Evolutionary conservation across 1,284 basidiomycete species (phyloP).

Genomic region (Apiotrichum veenhuisii): DNA sequence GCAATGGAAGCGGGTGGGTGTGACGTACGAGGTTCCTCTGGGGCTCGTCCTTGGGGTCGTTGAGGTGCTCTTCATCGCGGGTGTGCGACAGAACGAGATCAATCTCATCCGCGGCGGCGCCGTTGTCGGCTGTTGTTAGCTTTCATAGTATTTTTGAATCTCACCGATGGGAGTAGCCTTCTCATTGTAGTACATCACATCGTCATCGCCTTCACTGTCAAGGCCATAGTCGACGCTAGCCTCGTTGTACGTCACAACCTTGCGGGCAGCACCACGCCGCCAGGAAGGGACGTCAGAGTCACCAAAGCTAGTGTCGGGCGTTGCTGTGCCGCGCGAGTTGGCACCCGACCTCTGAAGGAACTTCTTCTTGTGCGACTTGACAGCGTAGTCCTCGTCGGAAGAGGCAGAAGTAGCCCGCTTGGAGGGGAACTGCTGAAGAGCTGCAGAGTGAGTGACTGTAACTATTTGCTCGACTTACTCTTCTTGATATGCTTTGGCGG

Average conservation of each 20-base stretch:
- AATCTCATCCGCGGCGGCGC: slow-evolving; percentile 63
- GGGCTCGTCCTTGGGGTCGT: slow-evolving; percentile 74
- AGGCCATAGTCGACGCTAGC: slow-evolving; percentile 53
- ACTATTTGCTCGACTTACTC: not conserved
- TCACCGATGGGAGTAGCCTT: slow-evolving; percentile 34
- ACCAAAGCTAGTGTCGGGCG: slow-evolving; percentile 35
- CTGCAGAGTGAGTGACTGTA: slow-evolving; percentile 14
- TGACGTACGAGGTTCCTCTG: slow-evolving; percentile 73
- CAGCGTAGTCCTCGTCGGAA: slow-evolving; percentile 83
- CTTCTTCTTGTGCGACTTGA: slow-evolving; percentile 81
- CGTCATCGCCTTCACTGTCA: slow-evolving; percentile 71
- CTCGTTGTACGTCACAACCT: slow-evolving; percentile 70
- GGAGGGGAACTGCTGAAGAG: slow-evolving; percentile 15
- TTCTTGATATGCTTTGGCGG: slow-evolving; percentile 21
- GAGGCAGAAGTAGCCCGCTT: slow-evolving; percentile 34
- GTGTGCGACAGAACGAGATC: slow-evolving; percentile 77
- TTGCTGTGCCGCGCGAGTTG: slow-evolving; percentile 35
- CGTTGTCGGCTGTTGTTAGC: slow-evolving; percentile 17
- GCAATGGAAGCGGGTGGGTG: not conserved
- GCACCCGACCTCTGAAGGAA: slow-evolving; percentile 51
- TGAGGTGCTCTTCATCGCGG: slow-evolving; percentile 72
- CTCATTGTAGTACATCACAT: slow-evolving; percentile 63
- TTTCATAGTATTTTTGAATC: not conserved
- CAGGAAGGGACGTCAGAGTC: slow-evolving; percentile 59
- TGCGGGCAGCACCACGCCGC: slow-evolving; percentile 73